Conservation (phyloP, 2,329 filamentous ascomycete genomes). For the Neurospora sp. region DNA sequence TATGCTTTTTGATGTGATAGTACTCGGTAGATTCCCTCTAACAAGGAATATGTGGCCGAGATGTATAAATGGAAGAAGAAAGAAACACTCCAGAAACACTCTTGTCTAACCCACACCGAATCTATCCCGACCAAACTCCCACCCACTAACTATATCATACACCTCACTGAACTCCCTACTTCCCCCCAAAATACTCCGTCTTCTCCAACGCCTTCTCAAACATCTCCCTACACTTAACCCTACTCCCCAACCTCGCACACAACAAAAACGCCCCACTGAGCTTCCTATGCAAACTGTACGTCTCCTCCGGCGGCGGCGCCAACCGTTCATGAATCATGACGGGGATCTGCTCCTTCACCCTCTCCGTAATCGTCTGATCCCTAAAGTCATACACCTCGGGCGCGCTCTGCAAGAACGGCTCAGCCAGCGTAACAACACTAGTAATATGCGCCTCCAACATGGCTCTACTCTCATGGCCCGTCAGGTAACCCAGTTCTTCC, state of each 20-base stretch:
- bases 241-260: slow-evolving; percentile 76
- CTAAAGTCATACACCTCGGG: slow-evolving; percentile 85
- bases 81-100: neutral
- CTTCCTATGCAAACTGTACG: slow-evolving; percentile 91
- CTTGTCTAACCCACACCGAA: neutral
- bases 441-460: slow-evolving; percentile 91
- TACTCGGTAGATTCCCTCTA: no score
- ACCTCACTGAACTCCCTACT: neutral
- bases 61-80: neutral
- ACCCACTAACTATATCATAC: neutral
- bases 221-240: slow-evolving; percentile 70
- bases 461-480: slow-evolving; percentile 70
- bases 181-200: slow-evolving; percentile 16
- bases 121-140: neutral
- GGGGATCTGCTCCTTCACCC: slow-evolving; percentile 80
- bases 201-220: slow-evolving; percentile 52
- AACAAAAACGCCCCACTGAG: slow-evolving; percentile 89
- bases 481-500: slow-evolving; percentile 77
- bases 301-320: slow-evolving; percentile 90
- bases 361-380: slow-evolving; percentile 91
- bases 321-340: slow-evolving; percentile 86
- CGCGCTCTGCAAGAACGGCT: slow-evolving; percentile 71
- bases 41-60: no score
- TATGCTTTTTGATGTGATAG: no score
- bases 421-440: slow-evolving; percentile 80